Evolutionary conservation across 2,329 filamentous ascomycete genomes (phyloP).

Genomic region (Coniochaeta sp.): DNA sequence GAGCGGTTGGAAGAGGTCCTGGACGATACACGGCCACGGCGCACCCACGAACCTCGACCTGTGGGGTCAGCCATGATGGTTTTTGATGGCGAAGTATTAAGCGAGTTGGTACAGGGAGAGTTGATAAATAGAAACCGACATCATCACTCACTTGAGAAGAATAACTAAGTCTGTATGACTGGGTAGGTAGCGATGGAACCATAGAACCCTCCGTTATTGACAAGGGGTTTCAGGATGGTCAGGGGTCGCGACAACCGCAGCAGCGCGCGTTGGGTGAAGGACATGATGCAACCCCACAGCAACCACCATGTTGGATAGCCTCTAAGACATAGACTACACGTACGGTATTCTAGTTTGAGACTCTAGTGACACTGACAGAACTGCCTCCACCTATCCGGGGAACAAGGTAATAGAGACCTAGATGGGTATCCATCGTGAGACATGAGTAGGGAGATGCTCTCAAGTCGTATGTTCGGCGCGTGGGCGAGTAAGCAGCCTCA

Average conservation of each 20-base stretch:
- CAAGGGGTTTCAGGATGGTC: conserved; percentile 1
- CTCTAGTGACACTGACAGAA: no score
- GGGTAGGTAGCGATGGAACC: neutral
- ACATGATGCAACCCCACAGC: neutral
- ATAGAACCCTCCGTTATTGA: neutral
- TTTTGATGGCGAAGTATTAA: no score
- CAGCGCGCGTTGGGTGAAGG: neutral
- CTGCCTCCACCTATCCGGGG: no score
- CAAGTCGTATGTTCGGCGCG: no score
- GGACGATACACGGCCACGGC: neutral
- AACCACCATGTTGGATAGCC: neutral
- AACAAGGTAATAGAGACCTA: no score
- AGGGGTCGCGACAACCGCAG: neutral
- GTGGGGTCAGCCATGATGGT: neutral
- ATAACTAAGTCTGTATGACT: neutral
- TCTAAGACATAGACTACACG: no score
- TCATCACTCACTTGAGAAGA: neutral
- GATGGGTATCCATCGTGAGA: no score
- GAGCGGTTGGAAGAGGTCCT: neutral
- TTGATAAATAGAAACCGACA: neutral
- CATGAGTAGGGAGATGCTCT: no score
- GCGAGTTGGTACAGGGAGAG: neutral
- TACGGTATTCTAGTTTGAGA: no score
- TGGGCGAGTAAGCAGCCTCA: no score
- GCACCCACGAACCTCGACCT: neutral